Evolutionary conservation across 2,329 filamentous ascomycete genomes (phyloP), one percentile per base, ranked within the genome.

Genomic region (Leptographium wingfieldii): DNA sequence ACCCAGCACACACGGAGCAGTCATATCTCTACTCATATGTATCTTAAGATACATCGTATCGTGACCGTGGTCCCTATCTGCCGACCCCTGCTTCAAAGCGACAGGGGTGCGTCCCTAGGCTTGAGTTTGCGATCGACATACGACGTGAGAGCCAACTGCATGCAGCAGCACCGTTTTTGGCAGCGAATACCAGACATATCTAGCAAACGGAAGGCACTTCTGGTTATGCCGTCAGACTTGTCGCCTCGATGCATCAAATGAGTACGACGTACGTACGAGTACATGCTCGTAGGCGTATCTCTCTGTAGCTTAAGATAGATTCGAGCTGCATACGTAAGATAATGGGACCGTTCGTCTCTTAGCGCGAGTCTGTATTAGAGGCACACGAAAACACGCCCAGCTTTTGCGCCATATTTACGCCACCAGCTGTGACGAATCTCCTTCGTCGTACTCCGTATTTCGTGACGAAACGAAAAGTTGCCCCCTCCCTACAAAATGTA

Each of bases 41-140:
- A 35, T 35, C 33, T 35, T 31, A 31, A 22, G 22, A 22, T 5
- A 40, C 14, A 40, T 12, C 9, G 38, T 19, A 52, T 53, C 16
- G 29, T 27, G 33, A 33, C 27, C 33, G 19, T 46, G n/a, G 51
- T 54, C 53, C 33, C 55, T 61, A 63, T 63, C 61, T 63, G 59
- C 57, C 59, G 57, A 59, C 59, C 59, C 59, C 57, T 63, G 61
- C 57, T 43, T 7, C 16, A 29, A 40, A n/a, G 54, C 16, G 35
- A 40, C 31, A 38, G 53, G 53, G 43, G 43, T 43, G 40, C 12
- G 19, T 46, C 43, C 22, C 16, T 7, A 46, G 43, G 6, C 43
- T 19, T 46, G 19, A 9, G 5, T 19, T 31, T 3, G 16, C 52
- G 29, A 35, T 54, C 52, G 29, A 46, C 19, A 5, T 9, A n/a